Evolutionary conservation across 2,329 filamentous ascomycete species (phyloP).

Genomic region (Calonectria pseudoreteaudii): DNA sequence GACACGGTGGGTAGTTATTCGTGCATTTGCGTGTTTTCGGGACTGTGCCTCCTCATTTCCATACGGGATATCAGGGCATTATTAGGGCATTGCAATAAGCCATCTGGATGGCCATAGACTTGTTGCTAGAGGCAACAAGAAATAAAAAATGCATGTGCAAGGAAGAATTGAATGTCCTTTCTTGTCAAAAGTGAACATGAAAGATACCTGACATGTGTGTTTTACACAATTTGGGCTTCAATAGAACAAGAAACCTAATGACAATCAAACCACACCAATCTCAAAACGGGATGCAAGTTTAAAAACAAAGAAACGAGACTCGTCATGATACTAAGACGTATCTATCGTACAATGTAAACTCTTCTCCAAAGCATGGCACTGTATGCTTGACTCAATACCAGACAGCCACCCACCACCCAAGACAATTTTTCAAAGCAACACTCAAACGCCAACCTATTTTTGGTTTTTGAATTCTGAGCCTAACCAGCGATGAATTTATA

Average conservation of each 20-base stretch:
- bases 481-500: conserved; percentile 22
- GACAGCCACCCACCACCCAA: not conserved
- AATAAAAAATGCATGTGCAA: not conserved
- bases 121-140: not conserved
- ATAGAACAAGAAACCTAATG: not conserved
- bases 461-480: conserved; percentile 28
- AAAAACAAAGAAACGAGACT: conserved; percentile 2
- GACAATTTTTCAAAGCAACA: conserved; percentile 23
- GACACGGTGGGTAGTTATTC: not conserved
- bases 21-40: not conserved
- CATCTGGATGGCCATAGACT: not conserved
- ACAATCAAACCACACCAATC: not conserved
- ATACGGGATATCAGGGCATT: too few species aligned
- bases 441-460: conserved; percentile 38
- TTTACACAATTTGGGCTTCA: not conserved
- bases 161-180: not conserved
- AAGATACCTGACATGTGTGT: not conserved
- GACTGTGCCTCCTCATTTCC: too few species aligned
- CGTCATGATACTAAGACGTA: conserved; percentile 2
- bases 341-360: conserved; percentile 29
- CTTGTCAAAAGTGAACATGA: not conserved
- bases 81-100: not conserved
- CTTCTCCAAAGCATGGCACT: conserved; percentile 19
- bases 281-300: not conserved
- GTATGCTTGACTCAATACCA: conserved; percentile 14